These are phyloP conservation scores for Fusarium poae DNA, from an alignment of 2,329 filamentous ascomycete genomes.

Conservation along the genomic window DNA sequence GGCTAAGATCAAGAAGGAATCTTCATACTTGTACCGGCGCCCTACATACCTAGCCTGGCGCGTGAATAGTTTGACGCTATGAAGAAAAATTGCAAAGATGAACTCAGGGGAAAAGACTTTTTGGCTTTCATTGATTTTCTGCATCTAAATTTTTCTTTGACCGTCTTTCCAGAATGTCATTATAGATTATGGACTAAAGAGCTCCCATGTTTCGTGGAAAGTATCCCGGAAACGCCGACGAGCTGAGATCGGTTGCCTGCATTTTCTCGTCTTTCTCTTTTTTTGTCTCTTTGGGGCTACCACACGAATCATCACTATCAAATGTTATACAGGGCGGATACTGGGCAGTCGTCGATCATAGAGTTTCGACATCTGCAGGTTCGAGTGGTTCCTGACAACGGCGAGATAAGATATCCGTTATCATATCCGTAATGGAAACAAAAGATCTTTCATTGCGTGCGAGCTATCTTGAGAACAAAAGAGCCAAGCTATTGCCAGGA, in stretches of 20 bases:
- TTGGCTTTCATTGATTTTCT: slow-evolving; percentile 11
- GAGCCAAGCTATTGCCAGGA: slow-evolving; percentile 28
- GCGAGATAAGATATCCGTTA: slow-evolving; percentile 45
- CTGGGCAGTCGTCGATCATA: slow-evolving; percentile 25
- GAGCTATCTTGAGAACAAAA: slow-evolving; percentile 40
- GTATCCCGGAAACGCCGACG: slow-evolving; percentile 41
- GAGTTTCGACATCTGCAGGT: slow-evolving; percentile 33
- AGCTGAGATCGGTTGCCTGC: slow-evolving; percentile 32
- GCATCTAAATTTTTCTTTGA: slow-evolving; percentile 13
- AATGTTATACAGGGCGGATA: slow-evolving; percentile 1
- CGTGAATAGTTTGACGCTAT: slow-evolving; percentile 37
- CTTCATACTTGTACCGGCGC: slow-evolving; percentile 37
- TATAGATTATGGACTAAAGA: slow-evolving; percentile 4
- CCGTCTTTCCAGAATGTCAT: slow-evolving; percentile 21
- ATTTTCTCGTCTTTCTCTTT: neutral
- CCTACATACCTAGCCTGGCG: slow-evolving; percentile 27
- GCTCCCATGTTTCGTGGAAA: slow-evolving; percentile 11
- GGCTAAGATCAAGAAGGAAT: slow-evolving; percentile 45
- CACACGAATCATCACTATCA: neutral
- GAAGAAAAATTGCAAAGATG: slow-evolving; percentile 36
- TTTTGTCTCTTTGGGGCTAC: neutral
- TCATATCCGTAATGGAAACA: slow-evolving; percentile 46
- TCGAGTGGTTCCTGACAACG: slow-evolving; percentile 32
- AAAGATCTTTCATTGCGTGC: slow-evolving; percentile 44
- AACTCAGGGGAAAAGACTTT: slow-evolving; percentile 32